Base-by-base conservation (phyloP, 2,329 filamentous ascomycete genomes). In the Gnomoniopsis sp. region DNA sequence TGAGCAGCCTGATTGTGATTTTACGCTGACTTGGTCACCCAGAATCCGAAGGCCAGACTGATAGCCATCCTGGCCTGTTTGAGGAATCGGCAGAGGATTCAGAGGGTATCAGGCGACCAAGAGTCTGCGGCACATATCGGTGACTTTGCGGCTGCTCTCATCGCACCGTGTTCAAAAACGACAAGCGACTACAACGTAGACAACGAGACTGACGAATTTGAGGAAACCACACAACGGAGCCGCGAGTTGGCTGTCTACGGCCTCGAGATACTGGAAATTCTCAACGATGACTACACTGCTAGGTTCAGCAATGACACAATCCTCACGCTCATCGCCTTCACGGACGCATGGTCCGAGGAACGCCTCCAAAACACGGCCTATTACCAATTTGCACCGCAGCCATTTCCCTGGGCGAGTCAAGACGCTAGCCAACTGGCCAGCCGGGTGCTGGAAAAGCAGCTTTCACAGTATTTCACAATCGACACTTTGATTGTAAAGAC, bases 401-500 rank as follows among this genome's bases (percentile, higher is more conserved):
- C 44, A 21, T 49, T 26, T 41, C 62, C 65, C 12, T 70, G 66
- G 66, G 59, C 74, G 3, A 76, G 73, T 1, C 17, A 58, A 1
- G 53, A 65, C 2, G 68, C 74, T 1, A 66, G 71, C 6, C n/a
- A 52, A 0, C 52, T 65, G 1, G 74, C 80, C 1, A 43, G 44
- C 0, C 41, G 50, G 2, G 61, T 81, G 1, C 62, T 81, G 4
- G 47, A 66, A 1, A 21, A 62, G 1, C 67, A 72, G 1, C 52
- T 75, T 6, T 26, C 46, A 41, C 15, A 59, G 7, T 30, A 26
- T 11, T 54, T 60, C 0, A 58, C 49, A 15, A 21, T 67, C 53
- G 26, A 61, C n/a, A 23, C 61, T 3, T 80, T 85, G 64, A 74
- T 86, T 64, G 74, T 80, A 19, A 75, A 79, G n/a, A 73, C 79